A percentile compares a stretch with the other conserved stretches of the same genome.
phyloP scores from a whole-genome alignment of 2,329 filamentous ascomycete species.

The Zymoseptoria pseudotritici region DNA sequence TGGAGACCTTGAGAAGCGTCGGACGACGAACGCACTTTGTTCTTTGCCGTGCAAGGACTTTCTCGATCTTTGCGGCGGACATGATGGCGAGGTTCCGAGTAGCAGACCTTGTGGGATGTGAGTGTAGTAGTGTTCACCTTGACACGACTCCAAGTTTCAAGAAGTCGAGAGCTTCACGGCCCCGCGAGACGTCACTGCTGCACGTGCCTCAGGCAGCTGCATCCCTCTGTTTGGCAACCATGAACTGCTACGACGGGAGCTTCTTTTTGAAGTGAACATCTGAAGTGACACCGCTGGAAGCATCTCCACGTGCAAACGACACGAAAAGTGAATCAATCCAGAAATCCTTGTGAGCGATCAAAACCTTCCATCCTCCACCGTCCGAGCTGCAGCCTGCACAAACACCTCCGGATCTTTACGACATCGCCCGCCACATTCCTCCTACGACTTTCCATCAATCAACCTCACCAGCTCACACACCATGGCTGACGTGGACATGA shows the following conservation, averaged over 20 bases:
- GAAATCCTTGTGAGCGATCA: background rate
- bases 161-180: background rate
- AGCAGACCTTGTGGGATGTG: background rate
- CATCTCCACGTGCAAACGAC: background rate
- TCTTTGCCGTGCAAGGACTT: constrained; percentile 68
- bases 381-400: background rate
- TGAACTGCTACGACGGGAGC: background rate
- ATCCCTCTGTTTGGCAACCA: background rate
- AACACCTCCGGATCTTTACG: background rate
- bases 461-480: constrained; percentile 1
- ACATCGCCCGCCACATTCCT: background rate
- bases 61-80: constrained; percentile 51
- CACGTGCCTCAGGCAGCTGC: background rate
- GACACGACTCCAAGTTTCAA: background rate
- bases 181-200: background rate
- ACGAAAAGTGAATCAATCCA: background rate
- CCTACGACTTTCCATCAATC: background rate
- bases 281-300: background rate
- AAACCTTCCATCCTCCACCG: background rate
- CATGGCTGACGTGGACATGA: constrained; percentile 98
- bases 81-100: background rate
- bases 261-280: background rate
- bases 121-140: background rate
- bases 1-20: background rate
- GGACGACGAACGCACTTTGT: constrained; percentile 51